Percentiles rank a stretch among this genome's conserved stretches.
Evolutionary conservation across 2,329 filamentous ascomycete species (phyloP).

Genomic region (Claviceps humidiphila): DNA sequence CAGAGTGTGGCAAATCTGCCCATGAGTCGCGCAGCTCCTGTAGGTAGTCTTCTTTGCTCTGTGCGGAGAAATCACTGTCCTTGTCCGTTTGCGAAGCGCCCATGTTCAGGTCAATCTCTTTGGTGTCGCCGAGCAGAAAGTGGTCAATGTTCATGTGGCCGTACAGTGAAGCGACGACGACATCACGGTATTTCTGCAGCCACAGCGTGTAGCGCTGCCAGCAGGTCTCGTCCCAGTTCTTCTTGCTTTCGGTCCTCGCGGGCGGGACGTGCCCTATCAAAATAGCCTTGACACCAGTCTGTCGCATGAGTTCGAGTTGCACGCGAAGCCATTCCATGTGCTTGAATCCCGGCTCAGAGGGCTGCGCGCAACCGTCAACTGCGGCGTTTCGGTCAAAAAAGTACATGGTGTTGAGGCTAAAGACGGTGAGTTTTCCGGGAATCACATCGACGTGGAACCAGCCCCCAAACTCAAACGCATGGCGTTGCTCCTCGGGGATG

Average conservation of each 20-base stretch:
- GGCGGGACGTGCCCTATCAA: constrained; percentile 90
- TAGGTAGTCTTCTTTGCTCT: constrained; percentile 59
- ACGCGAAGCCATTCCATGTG: constrained; percentile 94
- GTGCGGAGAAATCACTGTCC: constrained; percentile 40
- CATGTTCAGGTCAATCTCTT: constrained; percentile 53
- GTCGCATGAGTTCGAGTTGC: constrained; percentile 71
- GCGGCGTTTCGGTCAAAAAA: constrained; percentile 89
- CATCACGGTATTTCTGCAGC: constrained; percentile 80
- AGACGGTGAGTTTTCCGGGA: constrained; percentile 69
- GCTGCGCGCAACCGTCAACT: constrained; percentile 75
- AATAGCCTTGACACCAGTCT: constrained; percentile 84
- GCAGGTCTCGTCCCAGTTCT: constrained; percentile 89
- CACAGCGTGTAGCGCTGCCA: constrained; percentile 97
- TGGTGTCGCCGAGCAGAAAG: constrained; percentile 80
- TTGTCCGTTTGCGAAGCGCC: constrained; percentile 24
- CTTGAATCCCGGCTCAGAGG: constrained; percentile 76
- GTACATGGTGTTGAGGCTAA: constrained; percentile 93
- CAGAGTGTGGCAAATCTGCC: constrained; percentile 55
- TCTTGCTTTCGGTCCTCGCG: constrained; percentile 71
- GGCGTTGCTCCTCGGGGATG: constrained; percentile 83
- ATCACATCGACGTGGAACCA: constrained; percentile 95
- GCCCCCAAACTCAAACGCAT: constrained; percentile 81
- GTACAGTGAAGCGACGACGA: constrained; percentile 66
- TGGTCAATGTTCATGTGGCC: constrained; percentile 99
- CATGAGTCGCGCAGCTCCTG: constrained; percentile 65